Evolutionary conservation across 352 stramenopile genomes (phyloP), one percentile per base, ranked within the genome.

Genomic region (Pythium periplocum): DNA sequence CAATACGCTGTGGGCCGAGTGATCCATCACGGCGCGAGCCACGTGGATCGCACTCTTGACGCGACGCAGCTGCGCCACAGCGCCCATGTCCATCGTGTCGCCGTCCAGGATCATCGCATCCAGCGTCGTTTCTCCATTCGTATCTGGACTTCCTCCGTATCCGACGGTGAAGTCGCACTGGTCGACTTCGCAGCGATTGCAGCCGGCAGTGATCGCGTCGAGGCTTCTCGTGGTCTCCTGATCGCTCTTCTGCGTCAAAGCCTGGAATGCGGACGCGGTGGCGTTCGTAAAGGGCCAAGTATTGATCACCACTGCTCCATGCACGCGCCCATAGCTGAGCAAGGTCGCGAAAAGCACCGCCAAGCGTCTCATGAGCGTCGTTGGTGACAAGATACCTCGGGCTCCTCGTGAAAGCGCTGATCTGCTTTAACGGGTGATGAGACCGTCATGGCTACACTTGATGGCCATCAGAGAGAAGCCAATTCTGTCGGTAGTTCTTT

Each of bases 41-140:
- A 94, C 86, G 49, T 73, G 55, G 53, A 96, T 93, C 3, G 87
- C 89, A 33, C 78, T 59, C 44, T 96, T 96, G 45, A 96, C 68
- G 42, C 81, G 73, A 48, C 82, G 70, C 34, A 97, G 61, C 54
- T 81, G 80, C 8, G 73, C 89, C 3, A 97, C 87, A 0, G 85
- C 85, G 9, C 89, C 87, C 72, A 96, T 93, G 53, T 73, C 70
- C 73, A 93, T 90, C 10, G 71, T 90, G 12, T 67, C 67, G 4
- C 86, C 89, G 48, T 96, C 86, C 61, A 97, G 64, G 53, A 97
- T 92, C 86, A 97, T 96, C 4, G 89, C 86, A 51, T 97, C 89
- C 9, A 97, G 73, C 26, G 86, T 96, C 8, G 88, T 95, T 57
- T 96, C 83, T 4, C 87, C 89, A n/a, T 55, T 74, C 2, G 75